These are phyloP conservation scores for Mimosa bimucronata DNA, from an alignment of 306 rosid genomes.

Conservation along the genomic window DNA sequence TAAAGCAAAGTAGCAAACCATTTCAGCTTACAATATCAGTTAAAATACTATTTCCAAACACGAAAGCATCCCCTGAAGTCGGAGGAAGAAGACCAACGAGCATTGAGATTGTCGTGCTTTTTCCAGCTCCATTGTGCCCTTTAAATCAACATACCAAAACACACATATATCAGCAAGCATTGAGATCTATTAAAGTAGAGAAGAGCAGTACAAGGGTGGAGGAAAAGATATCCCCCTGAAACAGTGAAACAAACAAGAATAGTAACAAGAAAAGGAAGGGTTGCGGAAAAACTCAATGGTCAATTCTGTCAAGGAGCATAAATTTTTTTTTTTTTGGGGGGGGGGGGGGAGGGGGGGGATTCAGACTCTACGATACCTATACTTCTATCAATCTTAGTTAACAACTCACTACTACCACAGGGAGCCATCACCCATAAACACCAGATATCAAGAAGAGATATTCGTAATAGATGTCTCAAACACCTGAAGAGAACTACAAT, in stretches of 20 bases:
- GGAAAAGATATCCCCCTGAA: constrained; percentile 15
- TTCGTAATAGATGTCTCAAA: not conserved
- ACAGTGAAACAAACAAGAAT: not conserved
- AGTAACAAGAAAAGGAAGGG: not conserved
- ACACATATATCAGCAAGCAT: not conserved
- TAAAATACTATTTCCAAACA: constrained; percentile 81
- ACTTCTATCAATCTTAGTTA: not conserved
- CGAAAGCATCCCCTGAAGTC: constrained; percentile 91
- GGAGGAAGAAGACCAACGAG: constrained; percentile 96
- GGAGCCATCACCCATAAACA: not conserved
- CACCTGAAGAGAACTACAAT: not conserved
- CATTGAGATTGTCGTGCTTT: constrained; percentile 96
- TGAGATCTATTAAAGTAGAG: not conserved
- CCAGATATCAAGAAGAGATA: not conserved
- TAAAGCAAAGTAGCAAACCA: constrained; percentile 24
- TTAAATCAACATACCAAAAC: constrained; percentile 24
- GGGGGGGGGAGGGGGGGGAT: not conserved
- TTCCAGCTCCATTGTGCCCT: constrained; percentile 99
- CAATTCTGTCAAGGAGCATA: constrained; percentile 8
- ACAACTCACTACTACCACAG: not conserved
- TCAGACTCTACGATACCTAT: not conserved
- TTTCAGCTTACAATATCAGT: constrained; percentile 69
- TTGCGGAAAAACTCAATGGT: not conserved
- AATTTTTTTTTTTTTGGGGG: no score
- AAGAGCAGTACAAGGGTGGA: constrained; percentile 23